Conservation (phyloP, 257 asterid genomes). For the Scutellaria baicalensis region DNA sequence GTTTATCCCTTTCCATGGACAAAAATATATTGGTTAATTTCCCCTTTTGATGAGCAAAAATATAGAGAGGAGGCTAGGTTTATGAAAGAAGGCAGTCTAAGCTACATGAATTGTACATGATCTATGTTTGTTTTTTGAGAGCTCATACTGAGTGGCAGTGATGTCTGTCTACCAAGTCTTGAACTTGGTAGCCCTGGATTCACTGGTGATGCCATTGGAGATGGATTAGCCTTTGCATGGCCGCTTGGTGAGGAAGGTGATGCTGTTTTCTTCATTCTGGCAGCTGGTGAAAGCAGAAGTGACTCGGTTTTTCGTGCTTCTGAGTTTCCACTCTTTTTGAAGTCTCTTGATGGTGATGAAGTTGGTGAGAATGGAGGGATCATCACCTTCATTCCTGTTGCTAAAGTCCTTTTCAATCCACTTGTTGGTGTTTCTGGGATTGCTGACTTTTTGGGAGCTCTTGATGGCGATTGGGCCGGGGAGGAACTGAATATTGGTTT, state of each 20-base stretch:
- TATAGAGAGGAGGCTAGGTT: neutral
- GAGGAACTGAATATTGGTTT: neutral
- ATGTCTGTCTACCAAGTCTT: slow-evolving; percentile 23
- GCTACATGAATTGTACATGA: slow-evolving; percentile 13
- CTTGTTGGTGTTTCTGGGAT: slow-evolving; percentile 21
- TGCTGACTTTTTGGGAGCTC: slow-evolving; percentile 15
- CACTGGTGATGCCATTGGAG: slow-evolving; percentile 47
- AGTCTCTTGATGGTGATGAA: slow-evolving; percentile 24
- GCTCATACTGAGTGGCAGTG: slow-evolving; percentile 19
- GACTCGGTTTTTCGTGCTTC: slow-evolving; percentile 23
- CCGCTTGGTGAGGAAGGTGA: slow-evolving; percentile 13
- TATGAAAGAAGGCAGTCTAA: neutral
- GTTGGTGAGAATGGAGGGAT: slow-evolving; percentile 23
- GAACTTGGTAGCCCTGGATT: slow-evolving; percentile 30
- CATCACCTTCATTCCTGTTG: slow-evolving; percentile 23
- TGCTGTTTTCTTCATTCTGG: slow-evolving; percentile 7
- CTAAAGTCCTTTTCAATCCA: slow-evolving; percentile 30
- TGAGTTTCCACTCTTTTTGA: neutral
- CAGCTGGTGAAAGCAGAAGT: slow-evolving; percentile 34
- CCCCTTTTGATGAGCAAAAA: neutral
- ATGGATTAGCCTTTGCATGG: slow-evolving; percentile 23
- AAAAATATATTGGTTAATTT: neutral
- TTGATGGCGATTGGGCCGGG: slow-evolving; percentile 10
- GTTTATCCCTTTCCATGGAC: neutral
- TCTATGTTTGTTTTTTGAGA: slow-evolving; percentile 19